Conservation (phyloP, 2,329 filamentous ascomycete genomes). For the Tolypocladium cylindrosporum region DNA sequence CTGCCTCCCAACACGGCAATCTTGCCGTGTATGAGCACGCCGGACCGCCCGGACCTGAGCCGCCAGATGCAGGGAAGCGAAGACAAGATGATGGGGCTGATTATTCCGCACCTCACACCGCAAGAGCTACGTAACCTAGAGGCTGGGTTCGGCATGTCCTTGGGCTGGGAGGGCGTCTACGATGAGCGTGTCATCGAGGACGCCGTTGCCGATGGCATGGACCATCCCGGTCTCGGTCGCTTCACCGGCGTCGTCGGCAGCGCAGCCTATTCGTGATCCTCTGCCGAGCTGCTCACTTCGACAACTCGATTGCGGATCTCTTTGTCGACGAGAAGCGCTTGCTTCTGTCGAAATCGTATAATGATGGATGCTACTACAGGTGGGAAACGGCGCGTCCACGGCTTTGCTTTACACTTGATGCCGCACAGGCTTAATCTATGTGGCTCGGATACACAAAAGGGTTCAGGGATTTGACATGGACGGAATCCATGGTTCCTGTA, state of each 20-base stretch:
- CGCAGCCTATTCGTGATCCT: neutral
- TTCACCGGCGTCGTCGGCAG: conserved; percentile 25
- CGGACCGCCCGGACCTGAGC: conserved; percentile 10
- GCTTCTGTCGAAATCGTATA: neutral
- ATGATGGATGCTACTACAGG: neutral
- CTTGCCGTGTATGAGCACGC: neutral
- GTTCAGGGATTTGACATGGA: neutral
- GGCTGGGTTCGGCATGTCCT: conserved; percentile 20
- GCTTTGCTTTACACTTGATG: neutral
- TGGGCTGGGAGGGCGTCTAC: conserved; percentile 28
- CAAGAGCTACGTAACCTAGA: conserved; percentile 19
- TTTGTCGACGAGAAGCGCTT: neutral
- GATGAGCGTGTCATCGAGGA: conserved; percentile 16
- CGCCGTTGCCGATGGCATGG: conserved; percentile 24
- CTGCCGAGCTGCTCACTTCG: neutral
- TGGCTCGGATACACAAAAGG: neutral
- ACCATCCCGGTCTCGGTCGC: conserved; percentile 24
- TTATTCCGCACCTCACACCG: conserved; percentile 17
- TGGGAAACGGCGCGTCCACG: neutral
- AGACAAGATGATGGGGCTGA: conserved; percentile 24
- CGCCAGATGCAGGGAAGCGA: conserved; percentile 23
- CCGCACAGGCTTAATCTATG: neutral
- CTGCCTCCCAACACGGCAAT: conserved; percentile 11
- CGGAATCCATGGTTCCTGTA: neutral
- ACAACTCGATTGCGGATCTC: neutral